Conservation (phyloP, 2,329 filamentous ascomycete species). For the Verticillium albo-atrum region DNA sequence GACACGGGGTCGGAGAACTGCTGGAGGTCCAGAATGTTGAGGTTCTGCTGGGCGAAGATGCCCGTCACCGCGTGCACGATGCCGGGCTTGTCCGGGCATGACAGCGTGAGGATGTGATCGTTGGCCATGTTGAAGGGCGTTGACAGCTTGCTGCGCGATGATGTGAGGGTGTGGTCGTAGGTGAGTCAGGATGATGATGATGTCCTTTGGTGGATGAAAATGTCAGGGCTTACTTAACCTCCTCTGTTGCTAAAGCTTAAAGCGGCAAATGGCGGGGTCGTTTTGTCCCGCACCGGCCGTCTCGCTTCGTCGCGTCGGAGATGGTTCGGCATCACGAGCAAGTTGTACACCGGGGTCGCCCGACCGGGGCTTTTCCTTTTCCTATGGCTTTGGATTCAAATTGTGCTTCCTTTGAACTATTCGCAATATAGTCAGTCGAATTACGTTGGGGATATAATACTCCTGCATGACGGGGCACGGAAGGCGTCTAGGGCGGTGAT, state of each 20-base stretch:
- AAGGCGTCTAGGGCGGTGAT: no score
- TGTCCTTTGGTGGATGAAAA: background rate
- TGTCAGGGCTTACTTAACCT: background rate
- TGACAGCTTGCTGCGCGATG: background rate
- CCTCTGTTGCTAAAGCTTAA: background rate
- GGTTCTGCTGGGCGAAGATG: constrained; percentile 65
- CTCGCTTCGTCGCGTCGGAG: background rate
- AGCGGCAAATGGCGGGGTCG: background rate
- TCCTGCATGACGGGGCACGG: no score
- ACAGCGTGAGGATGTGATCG: constrained; percentile 73
- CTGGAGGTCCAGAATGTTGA: constrained; percentile 81
- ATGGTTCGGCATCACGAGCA: background rate
- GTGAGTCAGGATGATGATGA: background rate
- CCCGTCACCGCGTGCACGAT: constrained; percentile 83
- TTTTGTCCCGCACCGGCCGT: background rate
- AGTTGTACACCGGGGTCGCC: no score
- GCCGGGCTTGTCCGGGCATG: constrained; percentile 78
- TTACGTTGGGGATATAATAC: no score
- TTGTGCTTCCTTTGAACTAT: no score
- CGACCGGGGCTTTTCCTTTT: no score
- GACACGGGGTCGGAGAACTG: constrained; percentile 76
- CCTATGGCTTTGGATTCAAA: no score
- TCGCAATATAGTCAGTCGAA: no score
- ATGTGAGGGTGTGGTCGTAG: background rate
- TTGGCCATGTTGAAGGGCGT: constrained; percentile 30